Percentiles rank a stretch among this genome's conserved stretches.
Evolutionary conservation across 2,329 filamentous ascomycete species (phyloP).

Genomic region (Aspergillus piperis): DNA sequence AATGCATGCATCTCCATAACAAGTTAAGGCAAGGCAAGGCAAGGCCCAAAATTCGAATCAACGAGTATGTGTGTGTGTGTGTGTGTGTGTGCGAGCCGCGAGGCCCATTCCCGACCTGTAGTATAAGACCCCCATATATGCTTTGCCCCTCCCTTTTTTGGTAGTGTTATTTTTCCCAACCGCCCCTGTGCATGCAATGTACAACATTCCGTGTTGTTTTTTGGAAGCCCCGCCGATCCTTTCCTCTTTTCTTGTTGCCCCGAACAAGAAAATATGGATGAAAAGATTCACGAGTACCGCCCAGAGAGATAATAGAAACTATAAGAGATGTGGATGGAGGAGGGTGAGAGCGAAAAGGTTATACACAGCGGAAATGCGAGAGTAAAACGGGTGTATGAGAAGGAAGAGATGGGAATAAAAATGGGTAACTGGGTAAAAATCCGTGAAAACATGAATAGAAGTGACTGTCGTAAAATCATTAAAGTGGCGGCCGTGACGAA

Average conservation of each 20-base stretch:
- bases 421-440: not conserved
- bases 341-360: not conserved
- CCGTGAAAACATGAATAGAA: constrained; percentile 18
- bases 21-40: too few species aligned
- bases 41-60: not conserved
- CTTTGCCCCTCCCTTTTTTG: constrained; percentile 10
- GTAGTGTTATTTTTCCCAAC: not conserved
- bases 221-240: not conserved
- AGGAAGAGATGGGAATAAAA: constrained; percentile 1
- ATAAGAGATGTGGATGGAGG: not conserved
- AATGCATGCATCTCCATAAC: not conserved
- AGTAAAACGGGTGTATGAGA: not conserved
- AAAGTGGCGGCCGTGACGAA: constrained; percentile 11
- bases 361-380: not conserved
- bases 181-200: constrained; percentile 7
- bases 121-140: constrained; percentile 14
- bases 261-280: not conserved
- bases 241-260: not conserved
- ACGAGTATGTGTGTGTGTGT: not conserved
- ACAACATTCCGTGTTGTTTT: not conserved
- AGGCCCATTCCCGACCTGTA: constrained; percentile 11
- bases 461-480: constrained; percentile 25
- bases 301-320: constrained; percentile 2
- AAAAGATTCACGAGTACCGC: not conserved
- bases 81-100: constrained; percentile 11